Conservation (phyloP, 1,284 basidiomycete species). For the Leccinum subrobustum region DNA sequence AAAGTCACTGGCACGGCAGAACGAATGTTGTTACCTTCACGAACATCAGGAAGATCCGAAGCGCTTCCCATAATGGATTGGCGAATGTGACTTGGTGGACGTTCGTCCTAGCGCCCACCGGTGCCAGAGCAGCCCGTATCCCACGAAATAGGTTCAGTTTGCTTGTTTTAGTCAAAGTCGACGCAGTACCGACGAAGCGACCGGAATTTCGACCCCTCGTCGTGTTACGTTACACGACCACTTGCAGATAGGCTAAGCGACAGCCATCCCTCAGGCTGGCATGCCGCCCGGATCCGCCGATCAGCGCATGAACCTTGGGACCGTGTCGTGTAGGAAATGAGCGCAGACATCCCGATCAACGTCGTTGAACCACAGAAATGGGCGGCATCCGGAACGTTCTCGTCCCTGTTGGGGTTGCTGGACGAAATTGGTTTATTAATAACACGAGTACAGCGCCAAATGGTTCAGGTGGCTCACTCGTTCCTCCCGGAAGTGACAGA, state of each 20-base stretch:
- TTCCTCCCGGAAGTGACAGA: not conserved
- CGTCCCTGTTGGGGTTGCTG: not conserved
- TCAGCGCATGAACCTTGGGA: slow-evolving; percentile 1
- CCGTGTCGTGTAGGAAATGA: slow-evolving; percentile 13
- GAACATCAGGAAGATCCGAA: not conserved
- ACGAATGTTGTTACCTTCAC: not conserved
- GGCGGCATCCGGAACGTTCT: slow-evolving; percentile 13
- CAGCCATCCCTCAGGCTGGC: not conserved
- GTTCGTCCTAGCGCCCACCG: slow-evolving; percentile 6
- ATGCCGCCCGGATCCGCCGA: slow-evolving; percentile 3
- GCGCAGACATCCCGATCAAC: not conserved
- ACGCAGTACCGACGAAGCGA: not conserved
- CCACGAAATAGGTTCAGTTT: not conserved
- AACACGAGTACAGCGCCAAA: not conserved
- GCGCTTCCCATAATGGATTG: slow-evolving; percentile 1
- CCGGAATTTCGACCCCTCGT: not conserved
- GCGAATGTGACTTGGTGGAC: not conserved
- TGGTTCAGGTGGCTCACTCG: not conserved
- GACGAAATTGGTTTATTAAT: not conserved
- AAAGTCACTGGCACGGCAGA: not conserved
- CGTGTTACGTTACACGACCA: not conserved
- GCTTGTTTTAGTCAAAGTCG: not conserved
- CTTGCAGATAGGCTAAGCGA: not conserved
- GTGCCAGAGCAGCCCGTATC: not conserved
- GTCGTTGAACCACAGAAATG: slow-evolving; percentile 6